Evolutionary conservation across 1,139 yeast species (phyloP).

Genomic region (Wickerhamiella pararugosa): DNA sequence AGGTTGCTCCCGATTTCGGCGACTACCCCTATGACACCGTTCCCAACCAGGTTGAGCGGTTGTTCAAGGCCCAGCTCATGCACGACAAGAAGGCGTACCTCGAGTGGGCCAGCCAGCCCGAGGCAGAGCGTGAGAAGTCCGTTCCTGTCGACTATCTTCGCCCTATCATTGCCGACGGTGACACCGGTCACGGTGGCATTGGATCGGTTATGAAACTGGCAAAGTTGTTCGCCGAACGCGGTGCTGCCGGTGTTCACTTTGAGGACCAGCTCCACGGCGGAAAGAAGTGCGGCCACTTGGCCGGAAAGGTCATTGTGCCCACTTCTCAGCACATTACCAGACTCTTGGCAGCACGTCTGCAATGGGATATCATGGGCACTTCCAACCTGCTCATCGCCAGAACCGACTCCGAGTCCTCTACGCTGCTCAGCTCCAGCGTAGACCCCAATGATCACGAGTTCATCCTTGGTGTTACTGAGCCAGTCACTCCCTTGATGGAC

Average conservation of each 20-base stretch:
- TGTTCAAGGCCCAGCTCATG: slow-evolving; percentile 43
- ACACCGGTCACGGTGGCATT: slow-evolving; percentile 55
- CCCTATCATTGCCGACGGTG: slow-evolving; percentile 54
- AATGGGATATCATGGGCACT: slow-evolving; percentile 51
- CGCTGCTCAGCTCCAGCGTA: slow-evolving; percentile 37
- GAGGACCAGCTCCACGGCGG: slow-evolving; percentile 56
- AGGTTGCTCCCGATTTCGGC: slow-evolving; percentile 46
- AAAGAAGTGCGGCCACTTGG: slow-evolving; percentile 49
- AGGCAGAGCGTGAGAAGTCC: slow-evolving; percentile 19
- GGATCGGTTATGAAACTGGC: slow-evolving; percentile 51
- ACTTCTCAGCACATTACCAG: slow-evolving; percentile 43
- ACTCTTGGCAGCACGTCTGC: slow-evolving; percentile 43
- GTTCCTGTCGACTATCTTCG: slow-evolving; percentile 36
- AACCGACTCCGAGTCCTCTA: slow-evolving; percentile 45
- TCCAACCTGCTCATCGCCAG: slow-evolving; percentile 46
- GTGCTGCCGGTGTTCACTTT: slow-evolving; percentile 50
- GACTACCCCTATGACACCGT: slow-evolving; percentile 55
- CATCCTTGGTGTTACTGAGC: slow-evolving; percentile 34
- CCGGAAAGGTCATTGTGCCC: slow-evolving; percentile 50
- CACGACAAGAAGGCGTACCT: slow-evolving; percentile 41
- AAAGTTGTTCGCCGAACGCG: slow-evolving; percentile 47
- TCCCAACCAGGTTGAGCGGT: slow-evolving; percentile 46
- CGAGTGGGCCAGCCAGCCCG: slow-evolving; percentile 28
- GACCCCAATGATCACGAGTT: slow-evolving; percentile 44
- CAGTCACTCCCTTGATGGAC: slow-evolving; percentile 34